These are phyloP conservation scores for Ceratobasidium theobromae DNA, from an alignment of 1,284 basidiomycete species.

Conservation along the genomic window DNA sequence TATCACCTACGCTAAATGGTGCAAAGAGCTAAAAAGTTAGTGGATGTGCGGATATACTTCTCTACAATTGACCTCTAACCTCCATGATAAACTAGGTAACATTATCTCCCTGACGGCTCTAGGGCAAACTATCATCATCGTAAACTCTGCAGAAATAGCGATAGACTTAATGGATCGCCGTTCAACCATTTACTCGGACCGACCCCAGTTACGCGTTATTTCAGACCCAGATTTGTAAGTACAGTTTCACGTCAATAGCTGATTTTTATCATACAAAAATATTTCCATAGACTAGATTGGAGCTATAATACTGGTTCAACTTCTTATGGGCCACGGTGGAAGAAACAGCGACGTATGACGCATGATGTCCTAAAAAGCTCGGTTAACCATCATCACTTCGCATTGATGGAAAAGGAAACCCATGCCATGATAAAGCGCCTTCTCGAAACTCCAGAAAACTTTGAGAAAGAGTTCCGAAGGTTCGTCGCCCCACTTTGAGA, in stretches of 20 bases:
- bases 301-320: not conserved
- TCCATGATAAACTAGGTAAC: constrained; percentile 1
- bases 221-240: constrained; percentile 5
- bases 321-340: constrained; percentile 8
- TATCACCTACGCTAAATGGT: constrained; percentile 1
- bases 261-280: not conserved
- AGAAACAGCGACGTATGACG: constrained; percentile 10
- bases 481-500: too few species aligned
- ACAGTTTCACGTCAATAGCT: not conserved
- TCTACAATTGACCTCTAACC: not conserved
- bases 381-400: constrained; percentile 2
- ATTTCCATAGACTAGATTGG: constrained; percentile 2
- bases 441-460: not conserved
- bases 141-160: constrained; percentile 26
- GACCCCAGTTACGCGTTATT: constrained; percentile 27
- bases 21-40: constrained; percentile 3
- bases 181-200: constrained; percentile 31
- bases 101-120: constrained; percentile 18
- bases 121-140: constrained; percentile 32
- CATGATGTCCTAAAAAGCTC: constrained; percentile 13
- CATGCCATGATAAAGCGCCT: constrained; percentile 1
- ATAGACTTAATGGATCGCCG: constrained; percentile 30
- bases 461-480: constrained; percentile 14
- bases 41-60: not conserved
- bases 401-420: constrained; percentile 1